Evolutionary conservation across 2,329 filamentous ascomycete genomes (phyloP).

Genomic region (Pestalotiopsis sp.): DNA sequence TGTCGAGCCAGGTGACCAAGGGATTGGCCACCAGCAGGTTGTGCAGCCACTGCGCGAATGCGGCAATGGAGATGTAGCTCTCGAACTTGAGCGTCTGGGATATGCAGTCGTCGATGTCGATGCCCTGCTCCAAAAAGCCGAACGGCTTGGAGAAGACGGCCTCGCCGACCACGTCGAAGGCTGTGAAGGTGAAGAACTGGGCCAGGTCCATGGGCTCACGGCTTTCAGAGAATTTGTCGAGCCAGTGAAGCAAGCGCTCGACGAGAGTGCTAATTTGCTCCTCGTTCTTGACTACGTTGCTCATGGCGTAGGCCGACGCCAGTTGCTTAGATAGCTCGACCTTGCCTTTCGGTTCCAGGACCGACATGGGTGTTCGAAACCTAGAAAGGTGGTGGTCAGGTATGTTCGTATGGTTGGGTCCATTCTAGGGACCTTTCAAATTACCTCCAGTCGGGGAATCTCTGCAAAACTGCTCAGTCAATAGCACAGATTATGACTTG

Average conservation of each 20-base stretch:
- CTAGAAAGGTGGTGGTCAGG: not conserved
- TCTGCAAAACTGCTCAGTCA: slow-evolving; percentile 21
- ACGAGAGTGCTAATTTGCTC: slow-evolving; percentile 9
- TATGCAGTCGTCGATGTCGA: slow-evolving; percentile 24
- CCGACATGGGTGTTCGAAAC: slow-evolving; percentile 10
- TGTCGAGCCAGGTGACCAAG: slow-evolving; percentile 13
- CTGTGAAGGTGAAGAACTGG: slow-evolving; percentile 18
- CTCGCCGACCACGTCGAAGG: slow-evolving; percentile 27
- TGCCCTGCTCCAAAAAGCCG: slow-evolving; percentile 26
- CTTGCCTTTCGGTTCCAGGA: slow-evolving; percentile 13
- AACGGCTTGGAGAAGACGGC: slow-evolving; percentile 25
- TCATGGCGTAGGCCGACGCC: slow-evolving; percentile 21
- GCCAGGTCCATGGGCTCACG: slow-evolving; percentile 14
- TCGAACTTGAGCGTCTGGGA: slow-evolving; percentile 9
- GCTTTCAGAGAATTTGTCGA: not conserved
- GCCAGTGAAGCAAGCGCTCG: slow-evolving; percentile 4
- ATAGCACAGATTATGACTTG: slow-evolving; percentile 16
- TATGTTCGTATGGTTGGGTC: slow-evolving; percentile 1
- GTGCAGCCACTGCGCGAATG: slow-evolving; percentile 15
- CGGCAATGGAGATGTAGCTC: not conserved
- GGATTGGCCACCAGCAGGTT: slow-evolving; percentile 16
- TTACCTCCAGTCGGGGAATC: slow-evolving; percentile 13
- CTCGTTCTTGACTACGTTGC: slow-evolving; percentile 22
- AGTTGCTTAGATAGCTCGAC: slow-evolving; percentile 7
- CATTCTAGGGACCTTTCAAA: slow-evolving; percentile 22